These are phyloP conservation scores for Novymonas esmeraldas DNA, from an alignment of 208 protist species.

Conservation along the genomic window DNA sequence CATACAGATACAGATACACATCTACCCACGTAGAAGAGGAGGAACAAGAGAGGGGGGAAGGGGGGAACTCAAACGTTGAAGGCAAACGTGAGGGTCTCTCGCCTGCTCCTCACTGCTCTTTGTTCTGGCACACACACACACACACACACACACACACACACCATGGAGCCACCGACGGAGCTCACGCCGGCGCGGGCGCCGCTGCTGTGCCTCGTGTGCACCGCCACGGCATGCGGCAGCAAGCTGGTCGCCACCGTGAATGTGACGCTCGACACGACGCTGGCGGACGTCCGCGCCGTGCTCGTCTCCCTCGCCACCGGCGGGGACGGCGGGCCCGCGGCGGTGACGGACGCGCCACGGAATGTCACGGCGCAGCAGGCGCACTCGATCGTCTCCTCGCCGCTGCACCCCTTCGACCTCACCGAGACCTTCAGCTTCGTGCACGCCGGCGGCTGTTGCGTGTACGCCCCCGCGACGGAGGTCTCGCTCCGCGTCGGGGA, in stretches of 20 bases:
- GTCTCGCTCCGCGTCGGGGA: constrained; percentile 34
- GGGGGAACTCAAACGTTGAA: no score
- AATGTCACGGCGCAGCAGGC: constrained; percentile 52
- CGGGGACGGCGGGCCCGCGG: constrained; percentile 35
- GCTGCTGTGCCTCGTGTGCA: constrained; percentile 77
- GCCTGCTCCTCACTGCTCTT: no score
- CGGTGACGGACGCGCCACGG: constrained; percentile 38
- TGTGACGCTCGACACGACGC: constrained; percentile 43
- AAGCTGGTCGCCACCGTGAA: constrained; percentile 70
- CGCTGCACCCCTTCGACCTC: constrained; percentile 83
- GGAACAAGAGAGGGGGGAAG: no score
- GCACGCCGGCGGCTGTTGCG: constrained; percentile 41
- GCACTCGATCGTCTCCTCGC: constrained; percentile 37
- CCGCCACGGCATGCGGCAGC: constrained; percentile 54
- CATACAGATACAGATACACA: no score
- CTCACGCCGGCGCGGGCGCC: constrained; percentile 39
- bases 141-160: not conserved
- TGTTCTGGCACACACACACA: no score
- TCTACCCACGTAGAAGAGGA: no score
- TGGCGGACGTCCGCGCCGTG: constrained; percentile 59
- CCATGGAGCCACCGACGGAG: constrained; percentile 11
- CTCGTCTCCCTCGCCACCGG: constrained; percentile 45
- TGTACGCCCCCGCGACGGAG: constrained; percentile 34
- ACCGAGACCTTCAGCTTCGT: constrained; percentile 76
- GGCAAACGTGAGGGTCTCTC: no score